Percentiles rank a stretch among this genome's conserved stretches.
These are phyloP conservation scores for Xylariaceae sp. DNA, from an alignment of 2,329 filamentous ascomycete genomes.

Conservation along the genomic window DNA sequence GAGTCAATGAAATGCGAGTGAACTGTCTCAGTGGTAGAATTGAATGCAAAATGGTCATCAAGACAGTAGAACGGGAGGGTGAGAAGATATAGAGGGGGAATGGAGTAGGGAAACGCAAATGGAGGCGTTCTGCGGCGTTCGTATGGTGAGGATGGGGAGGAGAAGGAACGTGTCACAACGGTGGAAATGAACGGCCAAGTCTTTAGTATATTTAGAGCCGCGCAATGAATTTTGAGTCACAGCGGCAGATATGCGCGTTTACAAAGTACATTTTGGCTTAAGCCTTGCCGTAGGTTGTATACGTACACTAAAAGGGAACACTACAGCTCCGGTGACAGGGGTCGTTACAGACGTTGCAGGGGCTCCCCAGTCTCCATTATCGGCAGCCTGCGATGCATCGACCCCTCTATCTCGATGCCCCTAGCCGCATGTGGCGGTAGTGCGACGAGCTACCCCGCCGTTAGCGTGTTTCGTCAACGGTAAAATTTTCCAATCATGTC, in stretches of 20 bases:
- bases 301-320: too few species aligned
- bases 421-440: background rate
- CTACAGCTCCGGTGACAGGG: background rate
- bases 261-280: background rate
- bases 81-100: background rate
- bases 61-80: constrained; percentile 1
- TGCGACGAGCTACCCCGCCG: constrained; percentile 16
- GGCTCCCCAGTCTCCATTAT: background rate
- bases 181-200: constrained; percentile 4
- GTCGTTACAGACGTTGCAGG: background rate
- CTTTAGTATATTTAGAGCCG: background rate
- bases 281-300: background rate
- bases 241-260: constrained; percentile 4
- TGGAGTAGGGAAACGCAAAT: background rate
- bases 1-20: constrained; percentile 26
- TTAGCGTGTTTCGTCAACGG: constrained; percentile 7
- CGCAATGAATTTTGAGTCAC: constrained; percentile 20
- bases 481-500: background rate
- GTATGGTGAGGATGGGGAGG: background rate
- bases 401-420: constrained; percentile 15
- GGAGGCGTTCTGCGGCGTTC: background rate
- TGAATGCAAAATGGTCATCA: constrained; percentile 15
- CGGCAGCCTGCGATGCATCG: background rate
- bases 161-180: constrained; percentile 11
- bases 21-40: constrained; percentile 23